Base-by-base conservation (phyloP, 2,329 filamentous ascomycete species). In the Cladosporium velox region DNA sequence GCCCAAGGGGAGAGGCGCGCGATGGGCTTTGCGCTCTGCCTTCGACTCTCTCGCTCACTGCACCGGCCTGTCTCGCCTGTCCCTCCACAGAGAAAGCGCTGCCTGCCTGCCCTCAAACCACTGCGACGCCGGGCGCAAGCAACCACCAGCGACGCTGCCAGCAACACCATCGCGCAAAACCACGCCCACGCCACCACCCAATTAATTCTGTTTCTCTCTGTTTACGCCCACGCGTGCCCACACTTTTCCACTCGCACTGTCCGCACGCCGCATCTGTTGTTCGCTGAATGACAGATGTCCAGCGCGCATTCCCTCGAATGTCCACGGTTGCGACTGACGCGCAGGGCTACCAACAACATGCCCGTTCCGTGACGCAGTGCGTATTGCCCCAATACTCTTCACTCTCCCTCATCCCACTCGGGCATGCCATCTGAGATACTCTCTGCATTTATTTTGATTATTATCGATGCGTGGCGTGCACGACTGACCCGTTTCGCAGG, bases 211-310 rank as follows among this genome's bases (percentile, higher is more conserved):
- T 34, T 24, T 18, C 24, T 30, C 35, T 35, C 7, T 34, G 6
- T 14, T 4, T 4, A 10, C 32, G 7, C 34, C 5, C 57, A 30
- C 34, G 12, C 57, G 11, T 35, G 21, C 24, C 3, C 28, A 24
- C 24, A 12, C 18, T 34, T 47, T 18, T 18, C 24, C 44, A 26
- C 18, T 32, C 26, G 57, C 34, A 44, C 35, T 44, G 21, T 35
- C 35, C n/a, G 57, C 35, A 24, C 51, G 61, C 51, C n/a, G 68
- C 71, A 64, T 74, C 71, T 73, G 70, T 72, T 70, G 70, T 73
- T 71, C 69, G 26, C 59, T 70, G 77, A 77, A 79, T 77, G 78
- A 81, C 81, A 79, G 81, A 82, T 64, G 61, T 64, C 60, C 24
- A 55, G 34, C 61, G 61, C 51, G 61, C 51, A 26, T 24, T 32